These are phyloP conservation scores for Cadophora sp. DNA, from an alignment of 2,329 filamentous ascomycete genomes.

Conservation along the genomic window DNA sequence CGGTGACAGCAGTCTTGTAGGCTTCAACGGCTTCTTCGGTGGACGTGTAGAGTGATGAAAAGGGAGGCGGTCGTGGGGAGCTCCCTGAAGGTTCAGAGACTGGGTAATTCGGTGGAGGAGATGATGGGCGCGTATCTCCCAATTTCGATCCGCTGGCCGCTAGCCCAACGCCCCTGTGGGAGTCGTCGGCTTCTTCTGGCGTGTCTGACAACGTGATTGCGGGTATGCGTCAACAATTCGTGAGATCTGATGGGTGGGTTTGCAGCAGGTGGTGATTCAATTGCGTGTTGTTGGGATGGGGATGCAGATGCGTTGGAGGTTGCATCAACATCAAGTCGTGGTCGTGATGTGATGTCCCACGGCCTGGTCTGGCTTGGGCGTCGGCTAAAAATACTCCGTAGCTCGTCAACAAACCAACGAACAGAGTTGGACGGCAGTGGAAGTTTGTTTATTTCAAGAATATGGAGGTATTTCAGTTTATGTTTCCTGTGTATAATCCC, in stretches of 20 bases:
- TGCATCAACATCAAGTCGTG: not conserved
- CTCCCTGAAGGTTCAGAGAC: constrained; percentile 58
- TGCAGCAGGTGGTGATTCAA: constrained; percentile 14
- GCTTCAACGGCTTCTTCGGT: constrained; percentile 47
- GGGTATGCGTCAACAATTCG: constrained; percentile 29
- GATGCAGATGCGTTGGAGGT: not conserved
- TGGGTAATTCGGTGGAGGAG: constrained; percentile 67
- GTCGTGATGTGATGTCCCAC: constrained; percentile 7
- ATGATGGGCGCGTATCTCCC: constrained; percentile 50
- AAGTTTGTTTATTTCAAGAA: not conserved
- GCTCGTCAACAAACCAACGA: constrained; percentile 11
- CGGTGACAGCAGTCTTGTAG: constrained; percentile 48
- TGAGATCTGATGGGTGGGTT: constrained; percentile 20
- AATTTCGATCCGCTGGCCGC: constrained; percentile 44
- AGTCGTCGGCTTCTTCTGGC: constrained; percentile 52
- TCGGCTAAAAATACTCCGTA: constrained; percentile 18
- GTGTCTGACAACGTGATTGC: constrained; percentile 56
- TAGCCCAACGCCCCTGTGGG: constrained; percentile 49
- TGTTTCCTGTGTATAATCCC: not conserved
- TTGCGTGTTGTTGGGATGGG: constrained; percentile 12
- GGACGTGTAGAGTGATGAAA: constrained; percentile 64
- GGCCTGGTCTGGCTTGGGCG: not conserved
- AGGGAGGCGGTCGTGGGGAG: constrained; percentile 60
- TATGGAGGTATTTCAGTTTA: not conserved
- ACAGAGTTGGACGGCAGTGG: not conserved